Evolutionary conservation across 139 green algal genomes (phyloP).

Genomic region (Volvox reticuliferus): DNA sequence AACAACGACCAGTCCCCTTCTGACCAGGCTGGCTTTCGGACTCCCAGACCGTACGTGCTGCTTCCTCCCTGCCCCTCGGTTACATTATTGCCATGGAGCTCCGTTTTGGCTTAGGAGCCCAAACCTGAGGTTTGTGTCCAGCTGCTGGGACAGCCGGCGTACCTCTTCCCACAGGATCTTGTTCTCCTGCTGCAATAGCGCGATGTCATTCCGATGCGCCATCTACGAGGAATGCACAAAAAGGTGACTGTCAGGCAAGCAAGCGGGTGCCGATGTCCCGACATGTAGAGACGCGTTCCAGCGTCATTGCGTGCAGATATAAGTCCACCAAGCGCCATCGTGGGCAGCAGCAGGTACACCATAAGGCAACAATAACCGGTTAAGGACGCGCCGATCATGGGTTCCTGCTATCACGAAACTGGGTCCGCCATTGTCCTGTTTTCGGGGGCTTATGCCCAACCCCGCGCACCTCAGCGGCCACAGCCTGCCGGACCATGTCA

Average conservation of each 20-base stretch:
- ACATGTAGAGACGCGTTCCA: too few relatives aligned
- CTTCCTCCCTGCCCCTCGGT: background rate
- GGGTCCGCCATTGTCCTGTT: too few relatives aligned
- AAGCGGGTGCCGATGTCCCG: background rate
- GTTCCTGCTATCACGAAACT: too few relatives aligned
- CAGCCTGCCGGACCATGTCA: slow-evolving; percentile 23
- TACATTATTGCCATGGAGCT: background rate
- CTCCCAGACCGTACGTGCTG: background rate
- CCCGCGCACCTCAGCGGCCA: background rate
- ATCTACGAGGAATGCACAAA: slow-evolving; percentile 4
- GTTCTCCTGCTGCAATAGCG: slow-evolving; percentile 27
- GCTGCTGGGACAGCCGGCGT: background rate
- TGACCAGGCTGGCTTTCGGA: background rate
- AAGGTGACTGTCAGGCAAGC: background rate
- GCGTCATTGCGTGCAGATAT: too few relatives aligned
- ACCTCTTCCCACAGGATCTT: slow-evolving; percentile 2
- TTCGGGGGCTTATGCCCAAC: too few relatives aligned
- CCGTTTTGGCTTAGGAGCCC: slow-evolving; percentile 34
- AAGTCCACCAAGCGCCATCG: too few relatives aligned
- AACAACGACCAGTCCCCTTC: too few relatives aligned
- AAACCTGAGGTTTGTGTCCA: background rate
- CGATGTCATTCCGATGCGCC: background rate
- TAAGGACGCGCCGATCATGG: too few relatives aligned
- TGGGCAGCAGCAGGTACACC: too few relatives aligned
- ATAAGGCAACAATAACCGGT: too few relatives aligned